phyloP scores from a whole-genome alignment of 768 basidiomycete species.

The Auricularia heimuer region DNA sequence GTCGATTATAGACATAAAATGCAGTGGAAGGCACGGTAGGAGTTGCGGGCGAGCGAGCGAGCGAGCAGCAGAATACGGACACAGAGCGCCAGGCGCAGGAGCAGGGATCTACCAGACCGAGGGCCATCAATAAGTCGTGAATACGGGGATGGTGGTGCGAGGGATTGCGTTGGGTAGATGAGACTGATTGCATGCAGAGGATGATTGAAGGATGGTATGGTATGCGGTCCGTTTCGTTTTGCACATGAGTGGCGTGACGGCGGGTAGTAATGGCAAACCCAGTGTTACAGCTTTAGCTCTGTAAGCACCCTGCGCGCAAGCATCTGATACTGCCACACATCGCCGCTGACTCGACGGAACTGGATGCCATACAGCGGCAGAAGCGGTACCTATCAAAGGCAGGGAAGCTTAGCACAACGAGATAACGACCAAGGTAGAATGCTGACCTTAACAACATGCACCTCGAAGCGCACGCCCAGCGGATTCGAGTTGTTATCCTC shows the following conservation, averaged over 20 bases:
- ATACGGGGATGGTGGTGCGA: not conserved
- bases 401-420: too few relatives aligned
- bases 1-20: not conserved
- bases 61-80: not conserved
- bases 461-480: constrained; percentile 89
- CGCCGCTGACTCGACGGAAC: constrained; percentile 81
- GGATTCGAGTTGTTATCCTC: constrained; percentile 54
- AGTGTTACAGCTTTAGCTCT: constrained; percentile 64
- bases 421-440: constrained; percentile 14
- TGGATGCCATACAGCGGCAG: constrained; percentile 91
- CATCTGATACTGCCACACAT: constrained; percentile 98
- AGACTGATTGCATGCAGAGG: not conserved
- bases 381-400: constrained; percentile 64
- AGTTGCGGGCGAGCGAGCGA: not conserved
- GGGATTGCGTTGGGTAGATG: not conserved
- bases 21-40: not conserved
- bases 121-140: not conserved
- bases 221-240: not conserved
- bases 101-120: not conserved
- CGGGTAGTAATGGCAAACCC: not conserved
- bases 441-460: constrained; percentile 87
- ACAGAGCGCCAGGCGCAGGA: not conserved
- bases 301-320: constrained; percentile 80
- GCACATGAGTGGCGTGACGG: not conserved
- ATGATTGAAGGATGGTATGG: not conserved